Percentiles rank a stretch among this genome's conserved stretches.
Evolutionary conservation across 768 basidiomycete genomes (phyloP).

Genomic region (Psilocybe sp.): DNA sequence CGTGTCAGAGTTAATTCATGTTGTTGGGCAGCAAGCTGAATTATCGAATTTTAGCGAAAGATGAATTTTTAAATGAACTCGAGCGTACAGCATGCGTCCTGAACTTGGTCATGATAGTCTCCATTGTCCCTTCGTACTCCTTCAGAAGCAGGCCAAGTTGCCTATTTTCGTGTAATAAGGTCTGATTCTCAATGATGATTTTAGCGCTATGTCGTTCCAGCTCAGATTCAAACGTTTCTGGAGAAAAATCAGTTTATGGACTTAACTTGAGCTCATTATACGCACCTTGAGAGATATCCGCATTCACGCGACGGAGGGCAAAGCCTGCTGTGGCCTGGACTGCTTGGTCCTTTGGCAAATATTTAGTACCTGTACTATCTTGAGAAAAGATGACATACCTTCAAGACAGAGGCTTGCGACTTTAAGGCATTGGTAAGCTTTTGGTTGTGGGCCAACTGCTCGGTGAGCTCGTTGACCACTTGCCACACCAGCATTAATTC

Average conservation of each 20-base stretch:
- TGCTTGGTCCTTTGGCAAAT: conserved; percentile 62
- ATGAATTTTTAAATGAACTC: conserved; percentile 1
- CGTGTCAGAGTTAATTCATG: conserved; percentile 84
- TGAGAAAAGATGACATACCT: conserved; percentile 44
- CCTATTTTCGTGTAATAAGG: conserved; percentile 90
- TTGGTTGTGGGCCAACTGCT: conserved; percentile 81
- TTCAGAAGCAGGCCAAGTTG: conserved; percentile 85
- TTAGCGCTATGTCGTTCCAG: conserved; percentile 88
- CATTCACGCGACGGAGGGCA: conserved; percentile 79
- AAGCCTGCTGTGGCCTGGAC: conserved; percentile 70
- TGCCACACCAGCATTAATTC: conserved; percentile 78
- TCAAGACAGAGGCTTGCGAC: conserved; percentile 65
- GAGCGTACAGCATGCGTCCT: conserved; percentile 80
- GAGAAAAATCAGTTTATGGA: conserved; percentile 31
- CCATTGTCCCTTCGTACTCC: conserved; percentile 93
- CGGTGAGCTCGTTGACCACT: conserved; percentile 77
- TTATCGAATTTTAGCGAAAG: conserved; percentile 3
- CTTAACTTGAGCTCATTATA: not conserved
- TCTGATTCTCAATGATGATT: conserved; percentile 91
- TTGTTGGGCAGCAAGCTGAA: conserved; percentile 84
- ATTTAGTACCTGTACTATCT: conserved; percentile 4
- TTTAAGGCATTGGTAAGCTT: conserved; percentile 69
- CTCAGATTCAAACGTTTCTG: conserved; percentile 92
- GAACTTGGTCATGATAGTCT: conserved; percentile 96
- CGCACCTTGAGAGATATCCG: conserved; percentile 80